A percentile compares a stretch with the other conserved stretches of the same genome.
Evolutionary conservation across 148 eudicot genomes (phyloP).

Genomic region (Spergularia marina): DNA sequence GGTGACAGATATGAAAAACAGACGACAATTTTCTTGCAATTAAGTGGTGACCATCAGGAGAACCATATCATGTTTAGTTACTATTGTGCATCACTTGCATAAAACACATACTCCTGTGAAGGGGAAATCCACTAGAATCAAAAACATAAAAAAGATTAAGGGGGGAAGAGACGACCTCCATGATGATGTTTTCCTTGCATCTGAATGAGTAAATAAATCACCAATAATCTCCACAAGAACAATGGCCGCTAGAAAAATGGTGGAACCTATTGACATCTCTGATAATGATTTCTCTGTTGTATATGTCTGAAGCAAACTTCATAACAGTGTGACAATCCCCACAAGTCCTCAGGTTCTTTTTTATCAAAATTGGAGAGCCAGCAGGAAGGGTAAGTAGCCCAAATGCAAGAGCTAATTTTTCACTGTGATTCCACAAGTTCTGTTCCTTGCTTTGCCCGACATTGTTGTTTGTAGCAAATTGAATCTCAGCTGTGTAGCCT

Average conservation of each 20-base stretch:
- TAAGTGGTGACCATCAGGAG: slow-evolving; percentile 3
- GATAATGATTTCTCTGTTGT: slow-evolving; percentile 40
- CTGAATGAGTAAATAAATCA: slow-evolving; percentile 20
- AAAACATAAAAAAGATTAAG: neutral
- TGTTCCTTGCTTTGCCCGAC: slow-evolving; percentile 34
- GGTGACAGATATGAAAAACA: neutral
- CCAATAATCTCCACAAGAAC: slow-evolving; percentile 48
- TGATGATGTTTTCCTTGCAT: slow-evolving; percentile 7
- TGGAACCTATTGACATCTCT: slow-evolving; percentile 48
- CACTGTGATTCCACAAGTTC: slow-evolving; percentile 47
- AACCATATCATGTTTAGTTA: neutral
- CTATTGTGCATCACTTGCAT: neutral
- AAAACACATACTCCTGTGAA: neutral
- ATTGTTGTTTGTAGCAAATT: slow-evolving; percentile 30
- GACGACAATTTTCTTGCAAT: neutral
- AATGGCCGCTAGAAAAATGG: slow-evolving; percentile 37
- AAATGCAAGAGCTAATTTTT: slow-evolving; percentile 50
- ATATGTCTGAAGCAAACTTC: slow-evolving; percentile 39
- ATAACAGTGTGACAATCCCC: slow-evolving; percentile 45
- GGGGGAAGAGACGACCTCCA: slow-evolving; percentile 11
- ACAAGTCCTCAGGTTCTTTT: slow-evolving; percentile 43
- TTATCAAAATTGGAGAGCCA: slow-evolving; percentile 38
- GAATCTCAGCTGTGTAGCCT: slow-evolving; percentile 35
- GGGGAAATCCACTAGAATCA: neutral
- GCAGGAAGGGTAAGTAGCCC: slow-evolving; percentile 34